These are phyloP conservation scores for Aspergillus clavatus DNA, from an alignment of 2,329 filamentous ascomycete species.

Conservation along the genomic window DNA sequence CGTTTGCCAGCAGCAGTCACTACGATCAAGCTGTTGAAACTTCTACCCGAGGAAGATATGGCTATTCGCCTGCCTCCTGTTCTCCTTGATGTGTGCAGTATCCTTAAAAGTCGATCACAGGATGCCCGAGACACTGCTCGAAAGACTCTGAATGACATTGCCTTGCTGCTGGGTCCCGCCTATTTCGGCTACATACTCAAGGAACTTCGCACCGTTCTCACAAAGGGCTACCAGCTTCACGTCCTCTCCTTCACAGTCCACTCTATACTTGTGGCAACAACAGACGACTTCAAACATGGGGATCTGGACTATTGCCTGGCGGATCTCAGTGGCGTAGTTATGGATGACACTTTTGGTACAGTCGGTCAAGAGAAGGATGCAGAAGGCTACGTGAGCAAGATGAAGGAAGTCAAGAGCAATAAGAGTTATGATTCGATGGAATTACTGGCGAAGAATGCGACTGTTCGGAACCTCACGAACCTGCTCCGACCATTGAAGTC, in stretches of 20 bases:
- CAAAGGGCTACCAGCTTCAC: conserved; percentile 85
- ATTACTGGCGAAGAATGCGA: conserved; percentile 76
- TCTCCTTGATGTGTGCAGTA: conserved; percentile 86
- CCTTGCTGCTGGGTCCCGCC: conserved; percentile 69
- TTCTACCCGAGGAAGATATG: conserved; percentile 70
- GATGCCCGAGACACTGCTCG: conserved; percentile 88
- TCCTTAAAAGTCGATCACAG: conserved; percentile 80
- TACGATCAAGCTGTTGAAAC: conserved; percentile 76
- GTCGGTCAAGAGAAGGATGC: conserved; percentile 95
- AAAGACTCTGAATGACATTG: conserved; percentile 80
- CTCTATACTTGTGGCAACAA: conserved; percentile 73
- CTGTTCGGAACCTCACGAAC: conserved; percentile 66
- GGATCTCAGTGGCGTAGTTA: conserved; percentile 74
- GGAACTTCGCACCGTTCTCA: conserved; percentile 76
- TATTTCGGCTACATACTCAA: conserved; percentile 93
- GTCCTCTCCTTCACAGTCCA: conserved; percentile 94
- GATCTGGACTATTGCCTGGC: conserved; percentile 84
- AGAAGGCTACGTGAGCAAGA: conserved; percentile 88
- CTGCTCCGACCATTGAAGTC: conserved; percentile 74
- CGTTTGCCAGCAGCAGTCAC: conserved; percentile 87
- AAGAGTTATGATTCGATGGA: conserved; percentile 99
- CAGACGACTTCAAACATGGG: conserved; percentile 69
- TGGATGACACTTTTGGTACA: conserved; percentile 95
- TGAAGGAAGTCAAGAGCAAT: conserved; percentile 96
- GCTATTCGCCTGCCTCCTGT: conserved; percentile 72